Base-by-base conservation (phyloP, 495 filamentous ascomycete species). In the Penicillium odoratum region DNA sequence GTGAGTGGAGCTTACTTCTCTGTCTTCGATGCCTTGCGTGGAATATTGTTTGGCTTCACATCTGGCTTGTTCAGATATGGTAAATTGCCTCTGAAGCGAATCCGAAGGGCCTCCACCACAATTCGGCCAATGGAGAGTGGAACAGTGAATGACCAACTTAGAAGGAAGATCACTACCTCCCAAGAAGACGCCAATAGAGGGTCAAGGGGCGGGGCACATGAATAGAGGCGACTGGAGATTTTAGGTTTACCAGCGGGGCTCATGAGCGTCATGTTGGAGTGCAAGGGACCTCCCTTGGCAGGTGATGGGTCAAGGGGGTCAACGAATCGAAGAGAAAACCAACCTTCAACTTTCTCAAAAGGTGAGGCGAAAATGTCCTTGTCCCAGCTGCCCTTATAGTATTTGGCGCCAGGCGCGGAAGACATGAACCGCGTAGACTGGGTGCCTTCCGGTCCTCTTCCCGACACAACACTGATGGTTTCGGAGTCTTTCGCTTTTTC, bases 331-430 rank as follows among this genome's bases (percentile, higher is more conserved):
- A 31, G 11, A 21, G 47, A 26, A 8, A 61, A 38, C 10, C 16
- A 48, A 5, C 65, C 65, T 11, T 64, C 65, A 21, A 67, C 62
- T 48, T 64, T 64, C 40, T 67, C 65, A 53, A 67, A 67, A 10
- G 61, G 65, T 8, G 65, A 67, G 1, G 59, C 52, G 33, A 67
- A 67, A 25, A 67, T 62, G 31, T 60, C 47, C 28, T 63, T 65
- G 2, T 51, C 47, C 59, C 57, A 63, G 3, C 30, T 53, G n/a
- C 54, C 62, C 18, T 53, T 53, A 26, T 65, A 68, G 33, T 54
- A 47, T n/a, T 56, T 56, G 2, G 58, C 31, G 13, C 33, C 50
- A 7, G 62, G 54, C 15, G 21, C 46, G 5, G 65, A 62, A 21
- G 59, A 53, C 2, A 57, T n/a, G 30, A 61, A 64, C 9, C 26